These are phyloP conservation scores for Prunus yedoensis DNA, from an alignment of 331 rosid species.

Conservation along the genomic window DNA sequence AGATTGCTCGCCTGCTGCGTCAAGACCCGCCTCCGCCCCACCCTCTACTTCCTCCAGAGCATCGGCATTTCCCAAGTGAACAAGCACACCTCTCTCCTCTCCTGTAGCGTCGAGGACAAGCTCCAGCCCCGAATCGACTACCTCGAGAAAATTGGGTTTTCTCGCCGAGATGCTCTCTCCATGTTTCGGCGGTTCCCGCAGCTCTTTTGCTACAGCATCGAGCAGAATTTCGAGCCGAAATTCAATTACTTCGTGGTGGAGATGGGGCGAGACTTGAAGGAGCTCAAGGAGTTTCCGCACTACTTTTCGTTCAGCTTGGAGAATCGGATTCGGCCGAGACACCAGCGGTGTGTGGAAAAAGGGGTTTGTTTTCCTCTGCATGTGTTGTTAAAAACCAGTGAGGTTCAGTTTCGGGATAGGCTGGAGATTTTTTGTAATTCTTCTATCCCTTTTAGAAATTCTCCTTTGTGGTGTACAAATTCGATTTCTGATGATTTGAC, in stretches of 20 bases:
- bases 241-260: constrained; percentile 81
- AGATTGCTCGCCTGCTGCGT: constrained; percentile 74
- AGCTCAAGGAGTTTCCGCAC: constrained; percentile 74
- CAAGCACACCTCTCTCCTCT: constrained; percentile 64
- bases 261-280: constrained; percentile 90
- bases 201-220: constrained; percentile 67
- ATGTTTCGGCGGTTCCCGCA: constrained; percentile 84
- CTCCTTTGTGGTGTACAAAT: constrained; percentile 76
- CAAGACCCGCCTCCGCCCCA: constrained; percentile 71
- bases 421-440: constrained; percentile 80
- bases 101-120: constrained; percentile 82
- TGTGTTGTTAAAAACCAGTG: constrained; percentile 57
- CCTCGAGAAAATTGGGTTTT: constrained; percentile 70
- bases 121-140: constrained; percentile 69
- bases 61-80: constrained; percentile 71
- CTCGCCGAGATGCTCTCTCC: constrained; percentile 40
- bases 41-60: constrained; percentile 87
- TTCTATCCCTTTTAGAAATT: constrained; percentile 62
- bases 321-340: constrained; percentile 81
- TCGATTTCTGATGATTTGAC: not conserved
- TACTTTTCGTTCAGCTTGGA: constrained; percentile 91
- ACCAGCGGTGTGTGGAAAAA: constrained; percentile 72
- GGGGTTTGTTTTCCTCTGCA: constrained; percentile 84
- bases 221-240: constrained; percentile 50
- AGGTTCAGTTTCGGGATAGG: constrained; percentile 46